These are phyloP conservation scores for Protomyces inouyei DNA, from an alignment of 1,139 yeast genomes.

Conservation along the genomic window DNA sequence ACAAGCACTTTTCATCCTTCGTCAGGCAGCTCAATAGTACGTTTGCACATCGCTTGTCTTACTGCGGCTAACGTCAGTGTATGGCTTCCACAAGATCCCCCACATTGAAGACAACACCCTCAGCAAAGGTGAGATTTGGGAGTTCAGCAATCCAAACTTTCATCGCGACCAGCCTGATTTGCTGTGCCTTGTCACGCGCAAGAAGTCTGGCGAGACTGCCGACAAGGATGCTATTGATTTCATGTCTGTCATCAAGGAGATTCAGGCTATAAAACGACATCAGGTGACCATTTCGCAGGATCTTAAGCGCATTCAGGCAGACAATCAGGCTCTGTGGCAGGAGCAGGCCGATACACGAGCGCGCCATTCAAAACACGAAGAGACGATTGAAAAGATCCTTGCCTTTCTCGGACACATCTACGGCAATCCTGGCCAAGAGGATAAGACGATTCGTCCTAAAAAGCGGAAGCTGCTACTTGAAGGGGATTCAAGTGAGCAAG, in stretches of 20 bases:
- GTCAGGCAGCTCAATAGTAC: constrained; percentile 79
- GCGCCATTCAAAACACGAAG: constrained; percentile 76
- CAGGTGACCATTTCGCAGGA: constrained; percentile 82
- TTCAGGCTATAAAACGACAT: constrained; percentile 69
- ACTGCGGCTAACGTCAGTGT: constrained; percentile 45
- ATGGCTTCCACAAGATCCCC: constrained; percentile 93
- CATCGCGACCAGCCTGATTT: constrained; percentile 65
- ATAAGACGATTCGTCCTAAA: constrained; percentile 17
- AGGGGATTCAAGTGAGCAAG: constrained; percentile 12
- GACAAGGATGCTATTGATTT: constrained; percentile 35
- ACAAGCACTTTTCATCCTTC: constrained; percentile 88
- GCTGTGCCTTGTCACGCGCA: constrained; percentile 44
- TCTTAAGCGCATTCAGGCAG: constrained; percentile 71
- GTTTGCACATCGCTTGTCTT: not conserved
- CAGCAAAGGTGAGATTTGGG: constrained; percentile 28
- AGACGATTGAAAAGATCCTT: constrained; percentile 79
- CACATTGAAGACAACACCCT: constrained; percentile 29
- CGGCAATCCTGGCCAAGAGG: constrained; percentile 6
- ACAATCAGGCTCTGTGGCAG: constrained; percentile 85
- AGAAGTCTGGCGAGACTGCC: constrained; percentile 41
- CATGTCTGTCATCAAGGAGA: constrained; percentile 53
- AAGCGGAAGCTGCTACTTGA: constrained; percentile 21
- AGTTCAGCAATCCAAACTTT: constrained; percentile 46
- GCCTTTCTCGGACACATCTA: constrained; percentile 55
- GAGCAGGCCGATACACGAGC: constrained; percentile 81